A percentile compares a stretch with the other conserved stretches of the same genome.
Conservation (phyloP, 2,329 filamentous ascomycete genomes). For the Cladosporium sp. region DNA sequence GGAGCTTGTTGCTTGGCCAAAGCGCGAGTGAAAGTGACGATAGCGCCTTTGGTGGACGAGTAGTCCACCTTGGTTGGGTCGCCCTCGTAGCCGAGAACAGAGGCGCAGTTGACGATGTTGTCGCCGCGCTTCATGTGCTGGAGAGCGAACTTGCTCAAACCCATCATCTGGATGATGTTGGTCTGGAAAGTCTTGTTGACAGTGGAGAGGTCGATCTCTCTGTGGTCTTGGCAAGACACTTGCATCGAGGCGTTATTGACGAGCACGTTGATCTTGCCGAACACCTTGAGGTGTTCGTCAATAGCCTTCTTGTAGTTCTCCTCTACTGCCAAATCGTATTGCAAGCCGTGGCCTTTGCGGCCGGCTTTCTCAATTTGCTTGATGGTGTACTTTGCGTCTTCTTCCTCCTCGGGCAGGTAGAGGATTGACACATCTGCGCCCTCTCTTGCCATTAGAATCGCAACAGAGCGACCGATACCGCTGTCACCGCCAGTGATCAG, state of each 20-base stretch:
- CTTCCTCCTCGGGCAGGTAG: constrained; percentile 53
- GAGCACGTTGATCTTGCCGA: constrained; percentile 41
- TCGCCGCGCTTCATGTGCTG: constrained; percentile 50
- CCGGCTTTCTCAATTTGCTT: constrained; percentile 50
- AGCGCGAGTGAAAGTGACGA: constrained; percentile 43
- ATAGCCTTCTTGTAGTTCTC: constrained; percentile 50
- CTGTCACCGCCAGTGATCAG: constrained; percentile 25
- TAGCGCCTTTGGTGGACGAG: constrained; percentile 37
- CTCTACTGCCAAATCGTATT: constrained; percentile 48
- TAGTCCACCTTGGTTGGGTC: constrained; percentile 42
- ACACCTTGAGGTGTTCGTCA: constrained; percentile 50
- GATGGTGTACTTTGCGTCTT: constrained; percentile 54
- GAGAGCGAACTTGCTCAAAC: constrained; percentile 54
- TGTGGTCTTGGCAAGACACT: constrained; percentile 49
- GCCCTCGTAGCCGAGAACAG: constrained; percentile 44
- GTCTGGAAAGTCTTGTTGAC: constrained; percentile 55
- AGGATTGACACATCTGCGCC: constrained; percentile 55
- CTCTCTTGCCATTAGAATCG: constrained; percentile 55
- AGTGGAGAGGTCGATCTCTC: constrained; percentile 51
- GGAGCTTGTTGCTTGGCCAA: constrained; percentile 45
- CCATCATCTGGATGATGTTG: constrained; percentile 57
- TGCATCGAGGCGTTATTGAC: constrained; percentile 52
- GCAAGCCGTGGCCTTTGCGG: constrained; percentile 44
- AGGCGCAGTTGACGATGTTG: constrained; percentile 56
- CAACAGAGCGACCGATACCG: constrained; percentile 50